These are phyloP conservation scores for Colletotrichum chlorophyti DNA, from an alignment of 2,329 filamentous ascomycete species.

Conservation along the genomic window DNA sequence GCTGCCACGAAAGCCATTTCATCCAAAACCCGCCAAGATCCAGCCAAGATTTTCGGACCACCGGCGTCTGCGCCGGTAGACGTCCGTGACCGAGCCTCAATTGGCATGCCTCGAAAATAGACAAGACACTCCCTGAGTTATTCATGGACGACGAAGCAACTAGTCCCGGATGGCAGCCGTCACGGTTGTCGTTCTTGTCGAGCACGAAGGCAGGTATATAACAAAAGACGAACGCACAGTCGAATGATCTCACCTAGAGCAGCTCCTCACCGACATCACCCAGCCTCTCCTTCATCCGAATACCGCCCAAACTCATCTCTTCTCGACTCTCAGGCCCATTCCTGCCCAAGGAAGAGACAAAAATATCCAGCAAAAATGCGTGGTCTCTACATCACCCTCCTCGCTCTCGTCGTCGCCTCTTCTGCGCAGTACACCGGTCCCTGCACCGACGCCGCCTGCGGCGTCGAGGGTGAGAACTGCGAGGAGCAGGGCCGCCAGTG, in stretches of 20 bases:
- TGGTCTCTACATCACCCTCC: background rate
- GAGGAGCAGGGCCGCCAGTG: slow-evolving; percentile 20
- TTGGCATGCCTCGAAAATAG: slow-evolving; percentile 9
- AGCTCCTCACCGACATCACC: too few species aligned
- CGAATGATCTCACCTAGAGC: too few species aligned
- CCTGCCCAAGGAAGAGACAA: background rate
- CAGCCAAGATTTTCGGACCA: slow-evolving; percentile 22
- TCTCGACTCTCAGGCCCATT: background rate
- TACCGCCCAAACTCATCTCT: background rate
- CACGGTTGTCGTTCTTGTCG: background rate
- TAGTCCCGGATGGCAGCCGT: background rate
- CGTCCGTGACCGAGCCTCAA: slow-evolving; percentile 14
- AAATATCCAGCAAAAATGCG: slow-evolving; percentile 11
- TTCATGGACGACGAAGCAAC: background rate
- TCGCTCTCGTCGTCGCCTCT: slow-evolving; percentile 9
- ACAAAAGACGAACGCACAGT: too few species aligned
- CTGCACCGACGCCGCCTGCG: slow-evolving; percentile 20
- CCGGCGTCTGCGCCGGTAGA: slow-evolving; percentile 2
- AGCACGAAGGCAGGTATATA: too few species aligned
- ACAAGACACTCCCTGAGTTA: background rate
- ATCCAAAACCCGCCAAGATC: slow-evolving; percentile 24
- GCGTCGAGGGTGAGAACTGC: slow-evolving; percentile 15
- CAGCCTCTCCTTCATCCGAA: background rate
- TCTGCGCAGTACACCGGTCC: slow-evolving; percentile 16
- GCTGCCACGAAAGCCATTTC: slow-evolving; percentile 5